These are phyloP conservation scores for Mikania micrantha DNA, from an alignment of 129 eudicot species.

Conservation along the genomic window DNA sequence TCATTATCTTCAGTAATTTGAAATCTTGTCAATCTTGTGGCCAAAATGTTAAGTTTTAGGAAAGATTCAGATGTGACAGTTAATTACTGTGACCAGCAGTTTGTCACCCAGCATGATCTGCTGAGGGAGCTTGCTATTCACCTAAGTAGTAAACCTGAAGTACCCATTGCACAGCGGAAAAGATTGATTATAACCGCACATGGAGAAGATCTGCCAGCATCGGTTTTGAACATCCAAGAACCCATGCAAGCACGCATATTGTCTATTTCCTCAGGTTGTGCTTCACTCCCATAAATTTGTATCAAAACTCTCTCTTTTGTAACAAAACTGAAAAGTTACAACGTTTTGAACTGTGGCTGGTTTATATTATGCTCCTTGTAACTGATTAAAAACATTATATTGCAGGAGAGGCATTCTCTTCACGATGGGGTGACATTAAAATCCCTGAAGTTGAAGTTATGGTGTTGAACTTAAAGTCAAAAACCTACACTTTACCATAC, in stretches of 20 bases:
- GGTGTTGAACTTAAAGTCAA: conserved; percentile 35
- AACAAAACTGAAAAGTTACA: no score
- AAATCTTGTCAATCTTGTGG: no score
- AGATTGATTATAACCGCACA: conserved; percentile 28
- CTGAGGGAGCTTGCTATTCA: conserved; percentile 48
- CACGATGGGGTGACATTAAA: conserved; percentile 34
- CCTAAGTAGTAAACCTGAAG: conserved; percentile 27
- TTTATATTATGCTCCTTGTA: not conserved
- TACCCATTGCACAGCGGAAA: conserved; percentile 20
- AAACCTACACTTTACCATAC: conserved; percentile 32
- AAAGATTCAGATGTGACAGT: not conserved
- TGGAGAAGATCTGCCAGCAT: conserved; percentile 19
- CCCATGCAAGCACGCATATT: conserved; percentile 29
- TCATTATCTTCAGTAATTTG: no score
- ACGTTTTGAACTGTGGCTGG: no score
- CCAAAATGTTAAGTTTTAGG: not conserved
- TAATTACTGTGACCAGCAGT: conserved; percentile 34
- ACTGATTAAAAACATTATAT: not conserved
- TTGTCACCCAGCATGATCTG: conserved; percentile 43
- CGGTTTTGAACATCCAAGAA: not conserved
- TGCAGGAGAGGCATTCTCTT: conserved; percentile 40
- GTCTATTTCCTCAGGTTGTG: conserved; percentile 46
- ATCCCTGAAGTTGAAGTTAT: conserved; percentile 35
- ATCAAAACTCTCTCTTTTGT: no score
- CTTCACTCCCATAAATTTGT: not conserved